Percentiles rank a stretch among this genome's conserved stretches.
Conservation (phyloP, 495 filamentous ascomycete genomes). For the Penicillium egyptiacum region DNA sequence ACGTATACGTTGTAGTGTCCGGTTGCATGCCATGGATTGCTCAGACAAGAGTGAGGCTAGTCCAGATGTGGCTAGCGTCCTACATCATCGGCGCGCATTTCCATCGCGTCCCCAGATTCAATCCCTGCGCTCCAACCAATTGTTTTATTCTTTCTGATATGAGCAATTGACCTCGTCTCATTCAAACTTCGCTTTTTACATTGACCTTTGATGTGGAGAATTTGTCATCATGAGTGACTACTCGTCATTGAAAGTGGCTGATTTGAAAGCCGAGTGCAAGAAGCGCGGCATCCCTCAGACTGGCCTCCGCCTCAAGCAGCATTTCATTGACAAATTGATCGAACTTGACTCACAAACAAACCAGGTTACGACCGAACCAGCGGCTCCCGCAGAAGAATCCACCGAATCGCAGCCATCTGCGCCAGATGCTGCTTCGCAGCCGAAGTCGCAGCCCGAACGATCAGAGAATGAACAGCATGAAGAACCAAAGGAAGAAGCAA, state of each 20-base stretch:
- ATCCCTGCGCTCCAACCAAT: constrained; percentile 15
- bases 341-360: constrained; percentile 41
- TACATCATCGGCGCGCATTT: constrained; percentile 34
- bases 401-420: constrained; percentile 17
- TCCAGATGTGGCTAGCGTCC: constrained; percentile 22
- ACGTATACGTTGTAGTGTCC: background rate
- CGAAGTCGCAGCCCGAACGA: constrained; percentile 17
- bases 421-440: constrained; percentile 15
- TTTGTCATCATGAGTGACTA: constrained; percentile 47
- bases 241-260: constrained; percentile 53
- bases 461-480: constrained; percentile 18
- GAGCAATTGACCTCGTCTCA: background rate
- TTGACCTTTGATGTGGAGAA: constrained; percentile 1
- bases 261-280: constrained; percentile 54
- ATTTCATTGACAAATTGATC: constrained; percentile 47
- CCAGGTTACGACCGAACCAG: constrained; percentile 3
- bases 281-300: constrained; percentile 52
- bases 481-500: constrained; percentile 8
- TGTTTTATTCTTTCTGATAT: background rate
- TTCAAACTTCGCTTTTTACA: background rate
- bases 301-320: constrained; percentile 50
- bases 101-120: constrained; percentile 33
- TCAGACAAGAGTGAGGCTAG: constrained; percentile 13
- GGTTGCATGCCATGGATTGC: background rate
- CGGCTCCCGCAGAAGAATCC: constrained; percentile 11